These are phyloP conservation scores for Curvularia sp. DNA, from an alignment of 2,329 filamentous ascomycete genomes.

Conservation along the genomic window DNA sequence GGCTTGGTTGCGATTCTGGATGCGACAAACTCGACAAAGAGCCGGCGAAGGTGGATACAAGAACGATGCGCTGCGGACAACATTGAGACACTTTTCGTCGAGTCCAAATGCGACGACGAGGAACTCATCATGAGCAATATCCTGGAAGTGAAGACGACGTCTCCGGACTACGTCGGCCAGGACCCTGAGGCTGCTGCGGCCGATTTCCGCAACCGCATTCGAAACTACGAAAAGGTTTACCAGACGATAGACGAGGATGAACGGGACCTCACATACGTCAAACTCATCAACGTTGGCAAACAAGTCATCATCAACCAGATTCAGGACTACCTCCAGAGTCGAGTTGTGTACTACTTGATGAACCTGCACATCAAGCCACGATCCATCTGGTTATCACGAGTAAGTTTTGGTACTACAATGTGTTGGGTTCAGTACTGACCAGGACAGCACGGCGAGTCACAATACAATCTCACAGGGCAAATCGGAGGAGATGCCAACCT, in stretches of 20 bases:
- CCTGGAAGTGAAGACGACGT: slow-evolving; percentile 94
- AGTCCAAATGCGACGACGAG: slow-evolving; percentile 96
- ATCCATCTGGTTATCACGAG: slow-evolving; percentile 94
- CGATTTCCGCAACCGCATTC: slow-evolving; percentile 93
- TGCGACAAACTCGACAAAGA: slow-evolving; percentile 94
- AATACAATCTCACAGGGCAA: slow-evolving; percentile 87
- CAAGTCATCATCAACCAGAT: slow-evolving; percentile 99
- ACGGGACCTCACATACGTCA: slow-evolving; percentile 88
- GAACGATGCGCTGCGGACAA: slow-evolving; percentile 76
- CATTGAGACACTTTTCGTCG: slow-evolving; percentile 92
- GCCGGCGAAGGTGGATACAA: slow-evolving; percentile 87
- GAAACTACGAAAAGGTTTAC: slow-evolving; percentile 97
- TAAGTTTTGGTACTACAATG: slow-evolving; percentile 58
- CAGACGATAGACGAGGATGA: slow-evolving; percentile 92
- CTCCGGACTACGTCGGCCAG: slow-evolving; percentile 91
- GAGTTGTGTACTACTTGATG: slow-evolving; percentile 97
- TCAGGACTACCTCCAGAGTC: slow-evolving; percentile 93
- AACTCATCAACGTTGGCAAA: slow-evolving; percentile 94
- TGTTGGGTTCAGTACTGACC: slow-evolving; percentile 21
- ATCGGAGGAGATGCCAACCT: slow-evolving; percentile 93
- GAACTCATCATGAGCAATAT: slow-evolving; percentile 98
- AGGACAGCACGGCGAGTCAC: slow-evolving; percentile 85
- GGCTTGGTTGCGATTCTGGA: slow-evolving; percentile 94
- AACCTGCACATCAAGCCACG: slow-evolving; percentile 97
- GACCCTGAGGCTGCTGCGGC: slow-evolving; percentile 89